Conservation (phyloP, 2,329 filamentous ascomycete species). For the Knufia fluminis region DNA sequence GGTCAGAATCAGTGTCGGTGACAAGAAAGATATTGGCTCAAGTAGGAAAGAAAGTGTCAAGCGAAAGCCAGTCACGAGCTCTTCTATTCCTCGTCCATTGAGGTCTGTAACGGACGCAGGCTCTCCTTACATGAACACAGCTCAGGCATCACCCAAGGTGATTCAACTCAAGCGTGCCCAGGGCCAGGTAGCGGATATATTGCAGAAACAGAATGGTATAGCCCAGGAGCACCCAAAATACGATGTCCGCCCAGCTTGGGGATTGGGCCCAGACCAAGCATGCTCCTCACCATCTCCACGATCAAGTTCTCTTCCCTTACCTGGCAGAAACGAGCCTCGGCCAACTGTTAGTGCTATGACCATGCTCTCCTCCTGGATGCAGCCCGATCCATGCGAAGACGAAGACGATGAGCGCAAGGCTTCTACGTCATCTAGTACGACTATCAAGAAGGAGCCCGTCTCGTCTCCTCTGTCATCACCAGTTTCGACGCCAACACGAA, state of each 20-base stretch:
- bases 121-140: slow-evolving; percentile 16
- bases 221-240: background rate
- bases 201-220: background rate
- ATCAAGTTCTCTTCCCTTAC: background rate
- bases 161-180: background rate
- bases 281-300: background rate
- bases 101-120: slow-evolving; percentile 13
- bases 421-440: background rate
- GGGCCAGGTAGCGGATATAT: background rate
- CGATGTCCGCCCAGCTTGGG: background rate
- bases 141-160: background rate
- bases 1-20: background rate
- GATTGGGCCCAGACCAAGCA: background rate
- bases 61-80: background rate
- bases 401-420: background rate
- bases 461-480: background rate
- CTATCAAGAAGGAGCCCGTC: background rate
- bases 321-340: background rate
- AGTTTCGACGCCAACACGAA: background rate
- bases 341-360: background rate
- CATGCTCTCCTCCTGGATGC: slow-evolving; percentile 1
- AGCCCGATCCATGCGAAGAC: background rate
- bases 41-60: background rate
- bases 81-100: background rate
- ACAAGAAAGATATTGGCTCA: background rate